Evolutionary conservation across 2,329 filamentous ascomycete species (phyloP).

Genomic region (Exophiala sideris): DNA sequence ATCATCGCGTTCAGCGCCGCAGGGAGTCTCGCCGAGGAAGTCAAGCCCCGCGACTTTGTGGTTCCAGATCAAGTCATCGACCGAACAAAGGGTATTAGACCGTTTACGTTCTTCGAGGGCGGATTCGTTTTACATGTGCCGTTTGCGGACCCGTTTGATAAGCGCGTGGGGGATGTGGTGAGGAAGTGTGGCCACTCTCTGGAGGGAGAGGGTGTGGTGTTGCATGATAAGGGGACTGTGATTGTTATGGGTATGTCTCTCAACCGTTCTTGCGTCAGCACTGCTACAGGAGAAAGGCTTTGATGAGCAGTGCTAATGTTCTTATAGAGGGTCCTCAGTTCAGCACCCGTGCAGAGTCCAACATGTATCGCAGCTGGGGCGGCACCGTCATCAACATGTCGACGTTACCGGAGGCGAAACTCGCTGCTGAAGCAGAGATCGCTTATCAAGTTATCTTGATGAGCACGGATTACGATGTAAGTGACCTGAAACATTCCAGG

Average conservation of each 20-base stretch:
- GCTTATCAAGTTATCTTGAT: slow-evolving; percentile 99
- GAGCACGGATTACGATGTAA: slow-evolving; percentile 87
- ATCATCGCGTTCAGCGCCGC: slow-evolving; percentile 95
- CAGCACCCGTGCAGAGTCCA: slow-evolving; percentile 89
- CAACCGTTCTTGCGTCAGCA: background rate
- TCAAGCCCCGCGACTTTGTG: slow-evolving; percentile 94
- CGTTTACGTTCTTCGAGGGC: slow-evolving; percentile 83
- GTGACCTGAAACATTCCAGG: slow-evolving; percentile 1
- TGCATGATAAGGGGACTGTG: slow-evolving; percentile 81
- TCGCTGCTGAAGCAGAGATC: slow-evolving; percentile 93
- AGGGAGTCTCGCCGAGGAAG: slow-evolving; percentile 84
- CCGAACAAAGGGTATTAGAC: slow-evolving; percentile 89
- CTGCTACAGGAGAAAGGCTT: too few relatives aligned
- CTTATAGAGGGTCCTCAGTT: slow-evolving; percentile 85
- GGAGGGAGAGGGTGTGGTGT: slow-evolving; percentile 75
- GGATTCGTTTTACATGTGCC: slow-evolving; percentile 92
- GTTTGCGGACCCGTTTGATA: slow-evolving; percentile 94
- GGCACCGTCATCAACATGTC: slow-evolving; percentile 99
- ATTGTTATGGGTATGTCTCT: slow-evolving; percentile 77
- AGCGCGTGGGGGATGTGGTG: slow-evolving; percentile 70
- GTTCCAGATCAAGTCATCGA: slow-evolving; percentile 96
- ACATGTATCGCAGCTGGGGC: slow-evolving; percentile 92
- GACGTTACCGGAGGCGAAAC: slow-evolving; percentile 88
- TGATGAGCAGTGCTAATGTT: slow-evolving; percentile 33
- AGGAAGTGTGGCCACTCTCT: slow-evolving; percentile 71